Conservation (phyloP, 148 eudicot genomes). For the Fallopia convolvulus region DNA sequence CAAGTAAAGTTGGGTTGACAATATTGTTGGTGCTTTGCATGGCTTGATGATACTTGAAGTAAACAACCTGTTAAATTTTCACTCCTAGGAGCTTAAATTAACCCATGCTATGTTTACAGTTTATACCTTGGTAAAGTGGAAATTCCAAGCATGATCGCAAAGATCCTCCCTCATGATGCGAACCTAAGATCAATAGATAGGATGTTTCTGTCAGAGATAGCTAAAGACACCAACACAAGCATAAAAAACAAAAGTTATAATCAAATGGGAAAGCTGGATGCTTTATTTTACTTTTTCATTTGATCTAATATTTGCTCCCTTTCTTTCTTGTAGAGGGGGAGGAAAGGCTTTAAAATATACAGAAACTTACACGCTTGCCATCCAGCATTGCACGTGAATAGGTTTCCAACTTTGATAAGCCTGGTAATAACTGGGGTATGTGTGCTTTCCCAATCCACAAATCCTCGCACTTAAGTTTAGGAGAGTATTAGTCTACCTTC, state of each 20-base stretch:
- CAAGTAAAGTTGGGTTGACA: not conserved
- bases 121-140: conserved; percentile 62
- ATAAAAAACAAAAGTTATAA: not conserved
- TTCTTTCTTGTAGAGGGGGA: not conserved
- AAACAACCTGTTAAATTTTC: not conserved
- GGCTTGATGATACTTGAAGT: not conserved
- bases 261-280: not conserved
- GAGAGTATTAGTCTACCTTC: conserved; percentile 3
- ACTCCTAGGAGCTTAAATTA: not conserved
- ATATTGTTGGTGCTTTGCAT: not conserved
- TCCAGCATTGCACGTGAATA: conserved; percentile 57
- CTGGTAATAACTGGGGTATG: conserved; percentile 55
- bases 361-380: conserved; percentile 53
- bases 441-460: conserved; percentile 84
- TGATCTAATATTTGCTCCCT: not conserved
- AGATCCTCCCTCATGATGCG: conserved; percentile 73
- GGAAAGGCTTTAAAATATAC: not conserved
- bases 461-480: conserved; percentile 40
- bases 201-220: not conserved
- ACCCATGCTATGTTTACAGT: conserved; percentile 13
- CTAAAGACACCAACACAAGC: not conserved
- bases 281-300: not conserved
- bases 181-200: conserved; percentile 24
- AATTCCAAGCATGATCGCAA: conserved; percentile 77
- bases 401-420: conserved; percentile 53